phyloP scores from a whole-genome alignment of 2,329 filamentous ascomycete genomes.

The Talaromyces sp. region DNA sequence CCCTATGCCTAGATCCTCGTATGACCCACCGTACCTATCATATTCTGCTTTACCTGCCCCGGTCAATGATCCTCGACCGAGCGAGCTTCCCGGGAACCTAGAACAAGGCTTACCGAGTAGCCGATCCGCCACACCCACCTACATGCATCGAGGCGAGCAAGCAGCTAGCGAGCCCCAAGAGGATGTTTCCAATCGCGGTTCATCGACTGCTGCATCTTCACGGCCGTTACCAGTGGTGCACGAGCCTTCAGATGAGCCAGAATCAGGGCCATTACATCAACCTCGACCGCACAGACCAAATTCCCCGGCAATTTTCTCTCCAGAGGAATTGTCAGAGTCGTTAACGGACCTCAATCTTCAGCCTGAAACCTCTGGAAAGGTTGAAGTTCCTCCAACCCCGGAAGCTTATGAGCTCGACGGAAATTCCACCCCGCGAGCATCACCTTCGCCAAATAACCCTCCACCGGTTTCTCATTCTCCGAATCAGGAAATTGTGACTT shows the following conservation, averaged over 20 bases:
- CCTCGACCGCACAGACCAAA: background rate
- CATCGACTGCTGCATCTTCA: background rate
- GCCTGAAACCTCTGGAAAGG: background rate
- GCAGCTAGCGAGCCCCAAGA: background rate
- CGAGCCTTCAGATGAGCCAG: background rate
- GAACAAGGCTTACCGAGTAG: conserved; percentile 23
- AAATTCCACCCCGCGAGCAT: background rate
- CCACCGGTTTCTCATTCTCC: background rate
- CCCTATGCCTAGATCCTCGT: background rate
- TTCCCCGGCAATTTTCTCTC: background rate
- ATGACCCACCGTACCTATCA: background rate
- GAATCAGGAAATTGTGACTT: background rate
- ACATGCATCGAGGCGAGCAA: conserved; percentile 15
- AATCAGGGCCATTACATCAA: background rate
- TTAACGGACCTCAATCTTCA: background rate
- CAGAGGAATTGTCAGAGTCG: background rate
- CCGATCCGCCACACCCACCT: conserved; percentile 21
- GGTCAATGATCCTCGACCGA: conserved; percentile 2
- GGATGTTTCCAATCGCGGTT: background rate
- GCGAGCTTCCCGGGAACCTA: conserved; percentile 21
- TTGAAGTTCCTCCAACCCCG: background rate
- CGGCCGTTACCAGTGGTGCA: background rate
- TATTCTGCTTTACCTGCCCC: background rate
- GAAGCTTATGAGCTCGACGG: background rate
- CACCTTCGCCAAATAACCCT: background rate